Evolutionary conservation across 1,284 basidiomycete species (phyloP).

Genomic region (Peniophora sp.): DNA sequence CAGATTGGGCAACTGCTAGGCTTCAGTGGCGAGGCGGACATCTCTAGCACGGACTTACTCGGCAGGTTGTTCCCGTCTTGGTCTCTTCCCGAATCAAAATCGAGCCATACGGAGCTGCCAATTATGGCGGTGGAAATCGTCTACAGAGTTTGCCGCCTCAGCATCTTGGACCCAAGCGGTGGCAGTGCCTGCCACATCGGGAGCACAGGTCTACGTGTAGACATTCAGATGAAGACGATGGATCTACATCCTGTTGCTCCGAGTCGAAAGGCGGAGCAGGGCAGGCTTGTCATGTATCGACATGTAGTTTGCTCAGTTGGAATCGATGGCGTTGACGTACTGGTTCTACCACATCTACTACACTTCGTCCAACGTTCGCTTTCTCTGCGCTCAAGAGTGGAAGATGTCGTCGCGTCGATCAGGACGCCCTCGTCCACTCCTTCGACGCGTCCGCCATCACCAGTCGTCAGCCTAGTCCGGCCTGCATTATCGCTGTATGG

Average conservation of each 20-base stretch:
- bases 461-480: neutral
- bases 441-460: neutral
- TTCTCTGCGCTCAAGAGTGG: conserved; percentile 29
- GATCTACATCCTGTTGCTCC: conserved; percentile 3
- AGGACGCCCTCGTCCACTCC: too few species aligned
- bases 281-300: conserved; percentile 17
- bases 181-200: conserved; percentile 14
- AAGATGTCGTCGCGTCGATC: conserved; percentile 10
- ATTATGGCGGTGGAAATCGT: neutral
- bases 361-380: conserved; percentile 52
- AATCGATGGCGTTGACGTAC: conserved; percentile 37
- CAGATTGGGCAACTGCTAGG: conserved; percentile 13
- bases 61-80: conserved; percentile 15
- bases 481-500: conserved; percentile 3
- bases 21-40: conserved; percentile 18
- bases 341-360: conserved; percentile 54
- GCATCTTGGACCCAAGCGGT: conserved; percentile 7
- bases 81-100: neutral
- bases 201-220: conserved; percentile 9
- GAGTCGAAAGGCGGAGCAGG: conserved; percentile 10
- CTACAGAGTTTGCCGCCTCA: neutral
- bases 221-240: conserved; percentile 4
- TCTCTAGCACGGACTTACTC: conserved; percentile 12
- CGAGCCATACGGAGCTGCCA: neutral
- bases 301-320: conserved; percentile 32